Base-by-base conservation (phyloP, 1,139 yeast species). In the Yamadazyma triangularis region DNA sequence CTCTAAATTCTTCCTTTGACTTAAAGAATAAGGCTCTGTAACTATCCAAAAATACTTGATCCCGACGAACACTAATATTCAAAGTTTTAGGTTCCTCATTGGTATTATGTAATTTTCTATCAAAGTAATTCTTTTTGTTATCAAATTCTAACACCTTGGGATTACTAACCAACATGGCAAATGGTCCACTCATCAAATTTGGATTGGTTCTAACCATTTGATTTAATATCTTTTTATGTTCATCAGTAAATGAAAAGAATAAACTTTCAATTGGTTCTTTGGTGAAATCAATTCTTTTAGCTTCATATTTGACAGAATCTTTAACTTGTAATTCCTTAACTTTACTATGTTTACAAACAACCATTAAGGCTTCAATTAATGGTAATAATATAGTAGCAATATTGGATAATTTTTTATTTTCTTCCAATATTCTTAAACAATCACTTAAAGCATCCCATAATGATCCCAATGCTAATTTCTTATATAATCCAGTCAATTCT, bases 161-260 rank as follows among this genome's bases (percentile, higher is more conserved):
- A 51, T 88, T 91, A 48, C 84, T 75, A 13, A 91, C 93, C 50
- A 93, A 66, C 70, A 88, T 79, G 1, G 96, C 78, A 55, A 93
- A 88, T 8, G 97, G 95, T 0, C 99, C 99, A 56, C 91, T 84
- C 96, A 91, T 87, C 44, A 93, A 69, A 47, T 88, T 86, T 1
- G 97, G 95, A 58, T 88, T 89, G 23, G 82, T 72, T 42, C 96
- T 71, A 13, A 93, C 91, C 93, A 93, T 86, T 51, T 83, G 91
- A 51, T 93, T 93, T 50, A 93, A 66, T 29, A 88, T 77, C 64
- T 84, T 85, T 50, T 87, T 83, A 52, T 91, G 96, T 42, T 85
- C 83, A 44, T 87, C 95, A 1, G 97, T 89, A 49, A 91, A 89
- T 2, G 88, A 73, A 51, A 84, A 85, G 60, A 91, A 87, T 35